Base-by-base conservation (phyloP, 805 yeast genomes). In the Candida caryicola region DNA sequence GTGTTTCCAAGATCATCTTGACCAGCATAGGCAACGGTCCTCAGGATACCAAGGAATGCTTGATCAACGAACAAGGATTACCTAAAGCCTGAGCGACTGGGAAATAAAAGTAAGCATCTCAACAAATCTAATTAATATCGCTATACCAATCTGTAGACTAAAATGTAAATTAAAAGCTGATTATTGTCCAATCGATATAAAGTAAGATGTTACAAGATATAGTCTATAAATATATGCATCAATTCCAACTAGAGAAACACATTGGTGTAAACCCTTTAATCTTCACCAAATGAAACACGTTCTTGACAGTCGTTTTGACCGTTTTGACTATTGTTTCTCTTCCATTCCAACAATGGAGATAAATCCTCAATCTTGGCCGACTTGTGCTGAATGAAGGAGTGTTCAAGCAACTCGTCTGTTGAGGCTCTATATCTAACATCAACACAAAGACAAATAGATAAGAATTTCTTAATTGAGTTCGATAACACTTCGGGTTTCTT, bases 1-100 rank as follows among this genome's bases (percentile, higher is more conserved):
- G 95, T 33, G 90, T 93, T 36, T 78, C 91, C 33, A 81, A 83
- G 54, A 78, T 93, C 28, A 93, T 93, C 50, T 68, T 85, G 53
- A 90, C 99, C 12, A 66, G 76, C 50, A 90, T 88, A 38, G 99
- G 98, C 23, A 77, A 78, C 17, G 98, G 96, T 31, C 97, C 98
- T 10, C 79, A 73, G 59, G 74, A 69, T 39, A 73, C 82, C 16
- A 49, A 64, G 3, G 78, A 77, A 44, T 64, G 73, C 17, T 72
- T 87, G 51, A 72, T 85, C 39, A 74, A 80, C 53, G 71, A 64
- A 18, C 45, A 56, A 18, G 95, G 93, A 4, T 62, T 75, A 44
- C 91, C 91, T 51, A 78, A 74, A 49, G 51, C 16, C 31, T 16
- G 17, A 31, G 8, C 16, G 25, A 21, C 7, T 7, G 10, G 25